Conservation (phyloP, 179 eudicot genomes). For the Heliamphora pulchella region DNA sequence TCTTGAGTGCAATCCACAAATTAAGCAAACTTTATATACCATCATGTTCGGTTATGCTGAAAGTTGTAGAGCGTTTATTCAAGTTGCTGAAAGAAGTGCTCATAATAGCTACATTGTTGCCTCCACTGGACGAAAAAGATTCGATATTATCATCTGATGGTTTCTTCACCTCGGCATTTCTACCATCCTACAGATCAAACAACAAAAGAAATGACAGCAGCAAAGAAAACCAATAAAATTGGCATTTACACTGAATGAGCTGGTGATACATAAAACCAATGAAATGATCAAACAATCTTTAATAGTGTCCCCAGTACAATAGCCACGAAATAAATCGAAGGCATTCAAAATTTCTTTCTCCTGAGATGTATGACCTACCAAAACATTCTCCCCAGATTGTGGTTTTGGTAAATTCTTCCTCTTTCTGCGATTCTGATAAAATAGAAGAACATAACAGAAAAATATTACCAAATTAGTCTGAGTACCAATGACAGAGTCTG, state of each 20-base stretch:
- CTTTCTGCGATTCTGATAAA: slow-evolving; percentile 7
- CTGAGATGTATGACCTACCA: neutral
- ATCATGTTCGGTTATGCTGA: neutral
- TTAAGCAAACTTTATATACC: slow-evolving; percentile 7
- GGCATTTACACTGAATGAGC: neutral
- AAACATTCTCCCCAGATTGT: neutral
- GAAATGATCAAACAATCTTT: neutral
- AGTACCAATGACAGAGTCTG: neutral
- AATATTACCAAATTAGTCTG: neutral
- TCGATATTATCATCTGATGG: neutral
- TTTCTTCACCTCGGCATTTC: neutral
- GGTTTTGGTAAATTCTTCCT: neutral
- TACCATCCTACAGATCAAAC: slow-evolving; percentile 6
- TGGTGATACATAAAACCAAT: neutral
- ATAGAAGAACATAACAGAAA: neutral
- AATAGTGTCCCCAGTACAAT: neutral
- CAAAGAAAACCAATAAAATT: neutral
- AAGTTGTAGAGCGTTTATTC: neutral
- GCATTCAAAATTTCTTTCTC: neutral
- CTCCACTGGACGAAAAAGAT: neutral
- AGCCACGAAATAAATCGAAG: neutral
- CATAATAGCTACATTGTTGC: neutral
- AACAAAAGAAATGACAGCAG: slow-evolving; percentile 5
- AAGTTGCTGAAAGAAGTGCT: neutral
- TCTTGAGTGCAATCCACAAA: neutral